Evolutionary conservation across 2,329 filamentous ascomycete species (phyloP).

Genomic region (Fusarium algeriense): DNA sequence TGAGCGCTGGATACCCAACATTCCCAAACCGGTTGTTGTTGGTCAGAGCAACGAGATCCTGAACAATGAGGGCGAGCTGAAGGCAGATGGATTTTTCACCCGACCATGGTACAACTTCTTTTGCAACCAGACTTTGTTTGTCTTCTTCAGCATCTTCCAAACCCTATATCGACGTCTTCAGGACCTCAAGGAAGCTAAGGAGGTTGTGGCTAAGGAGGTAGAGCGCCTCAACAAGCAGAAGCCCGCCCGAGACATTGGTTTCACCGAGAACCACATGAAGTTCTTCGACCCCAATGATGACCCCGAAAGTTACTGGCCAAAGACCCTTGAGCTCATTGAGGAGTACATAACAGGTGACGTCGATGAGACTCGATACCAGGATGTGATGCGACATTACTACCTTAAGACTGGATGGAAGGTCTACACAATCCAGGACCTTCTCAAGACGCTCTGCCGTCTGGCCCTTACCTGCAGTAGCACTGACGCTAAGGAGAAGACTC

Average conservation of each 20-base stretch:
- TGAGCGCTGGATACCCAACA: constrained; percentile 73
- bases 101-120: constrained; percentile 90
- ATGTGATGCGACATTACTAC: constrained; percentile 92
- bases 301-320: constrained; percentile 81
- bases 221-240: constrained; percentile 79
- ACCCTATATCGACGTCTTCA: constrained; percentile 88
- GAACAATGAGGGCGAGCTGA: constrained; percentile 73
- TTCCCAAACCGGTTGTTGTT: constrained; percentile 68
- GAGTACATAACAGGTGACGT: constrained; percentile 86
- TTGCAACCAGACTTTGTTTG: constrained; percentile 89
- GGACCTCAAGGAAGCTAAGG: constrained; percentile 84
- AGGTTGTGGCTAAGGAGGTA: constrained; percentile 79
- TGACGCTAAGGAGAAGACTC: constrained; percentile 92
- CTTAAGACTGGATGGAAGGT: constrained; percentile 91
- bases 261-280: constrained; percentile 81
- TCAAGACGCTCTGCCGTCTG: constrained; percentile 83
- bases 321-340: constrained; percentile 87
- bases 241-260: constrained; percentile 84
- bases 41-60: constrained; percentile 65
- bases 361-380: constrained; percentile 87
- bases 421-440: constrained; percentile 91
- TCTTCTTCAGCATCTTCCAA: constrained; percentile 94
- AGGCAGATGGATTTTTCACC: constrained; percentile 82
- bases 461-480: constrained; percentile 85
- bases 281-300: constrained; percentile 77